These are phyloP conservation scores for Cladosporium phlei DNA, from an alignment of 2,329 filamentous ascomycete species.

Conservation along the genomic window DNA sequence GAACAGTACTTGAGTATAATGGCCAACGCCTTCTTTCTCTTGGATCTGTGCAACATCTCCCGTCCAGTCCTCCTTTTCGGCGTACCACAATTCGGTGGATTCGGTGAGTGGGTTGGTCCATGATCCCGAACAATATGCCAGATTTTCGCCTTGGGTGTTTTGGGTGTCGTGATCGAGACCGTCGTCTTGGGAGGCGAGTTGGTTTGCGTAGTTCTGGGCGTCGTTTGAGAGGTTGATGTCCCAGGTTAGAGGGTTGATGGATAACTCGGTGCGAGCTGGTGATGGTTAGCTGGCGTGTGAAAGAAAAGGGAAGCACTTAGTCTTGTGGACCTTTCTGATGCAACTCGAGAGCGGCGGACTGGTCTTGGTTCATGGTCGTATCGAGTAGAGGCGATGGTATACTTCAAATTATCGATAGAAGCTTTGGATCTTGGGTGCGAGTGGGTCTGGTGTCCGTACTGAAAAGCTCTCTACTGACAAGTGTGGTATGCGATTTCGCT, in stretches of 20 bases:
- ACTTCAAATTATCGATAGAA: too few relatives aligned
- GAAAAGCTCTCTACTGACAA: too few relatives aligned
- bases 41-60: not conserved
- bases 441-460: too few relatives aligned
- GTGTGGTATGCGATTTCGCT: too few relatives aligned
- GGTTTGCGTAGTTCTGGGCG: not conserved
- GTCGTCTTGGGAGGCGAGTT: not conserved
- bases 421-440: too few relatives aligned
- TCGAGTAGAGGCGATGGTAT: too few relatives aligned
- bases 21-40: not conserved
- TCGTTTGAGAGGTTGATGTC: not conserved
- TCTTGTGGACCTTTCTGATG: not conserved
- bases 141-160: conserved; percentile 6
- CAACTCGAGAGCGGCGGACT: not conserved
- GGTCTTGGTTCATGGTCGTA: conserved; percentile 2
- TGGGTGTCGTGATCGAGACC: not conserved
- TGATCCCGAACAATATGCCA: not conserved
- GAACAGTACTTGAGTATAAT: conserved; percentile 8
- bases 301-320: not conserved
- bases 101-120: not conserved
- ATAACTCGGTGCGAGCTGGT: conserved; percentile 4
- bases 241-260: not conserved
- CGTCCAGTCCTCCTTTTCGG: conserved; percentile 6
- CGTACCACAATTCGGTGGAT: not conserved
- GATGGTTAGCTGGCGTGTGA: not conserved